phyloP scores from a whole-genome alignment of 1,284 basidiomycete genomes.

The Naganishia sp. region DNA sequence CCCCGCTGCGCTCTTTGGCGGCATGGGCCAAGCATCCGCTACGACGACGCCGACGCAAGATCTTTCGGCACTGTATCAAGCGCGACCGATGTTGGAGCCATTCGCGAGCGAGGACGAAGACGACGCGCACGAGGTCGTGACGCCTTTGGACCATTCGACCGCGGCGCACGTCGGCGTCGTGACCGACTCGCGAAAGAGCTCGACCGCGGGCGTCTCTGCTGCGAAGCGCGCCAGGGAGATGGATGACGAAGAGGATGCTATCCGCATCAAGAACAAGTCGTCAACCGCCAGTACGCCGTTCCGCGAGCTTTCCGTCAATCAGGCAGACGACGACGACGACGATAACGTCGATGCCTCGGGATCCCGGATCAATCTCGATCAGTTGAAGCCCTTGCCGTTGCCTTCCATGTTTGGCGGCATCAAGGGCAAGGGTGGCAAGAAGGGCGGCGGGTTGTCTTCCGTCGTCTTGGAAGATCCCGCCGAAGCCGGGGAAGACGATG shows the following conservation, averaged over 20 bases:
- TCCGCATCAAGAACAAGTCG: not conserved
- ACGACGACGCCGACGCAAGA: not conserved
- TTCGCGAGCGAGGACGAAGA: slow-evolving; percentile 23
- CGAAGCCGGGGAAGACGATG: slow-evolving; percentile 53
- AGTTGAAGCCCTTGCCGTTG: slow-evolving; percentile 39
- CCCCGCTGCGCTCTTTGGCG: slow-evolving; percentile 18
- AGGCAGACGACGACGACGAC: slow-evolving; percentile 6
- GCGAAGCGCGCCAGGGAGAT: slow-evolving; percentile 8
- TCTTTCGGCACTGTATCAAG: slow-evolving; percentile 1
- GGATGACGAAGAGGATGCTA: not conserved
- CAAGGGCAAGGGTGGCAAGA: slow-evolving; percentile 54
- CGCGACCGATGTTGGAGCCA: not conserved
- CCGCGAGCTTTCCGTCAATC: slow-evolving; percentile 22
- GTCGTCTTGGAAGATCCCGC: slow-evolving; percentile 53
- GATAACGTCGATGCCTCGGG: not conserved
- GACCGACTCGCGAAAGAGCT: slow-evolving; percentile 8
- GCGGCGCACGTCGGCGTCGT: slow-evolving; percentile 1
- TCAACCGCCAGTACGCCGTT: slow-evolving; percentile 3
- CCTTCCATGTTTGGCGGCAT: slow-evolving; percentile 52
- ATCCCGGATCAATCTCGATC: slow-evolving; percentile 22
- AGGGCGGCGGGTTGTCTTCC: slow-evolving; percentile 54
- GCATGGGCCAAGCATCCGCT: not conserved
- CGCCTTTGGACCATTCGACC: not conserved
- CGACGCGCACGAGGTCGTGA: slow-evolving; percentile 23
- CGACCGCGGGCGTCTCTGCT: not conserved